Evolutionary conservation across 768 basidiomycete genomes (phyloP).

Genomic region (Boletus fagicola): DNA sequence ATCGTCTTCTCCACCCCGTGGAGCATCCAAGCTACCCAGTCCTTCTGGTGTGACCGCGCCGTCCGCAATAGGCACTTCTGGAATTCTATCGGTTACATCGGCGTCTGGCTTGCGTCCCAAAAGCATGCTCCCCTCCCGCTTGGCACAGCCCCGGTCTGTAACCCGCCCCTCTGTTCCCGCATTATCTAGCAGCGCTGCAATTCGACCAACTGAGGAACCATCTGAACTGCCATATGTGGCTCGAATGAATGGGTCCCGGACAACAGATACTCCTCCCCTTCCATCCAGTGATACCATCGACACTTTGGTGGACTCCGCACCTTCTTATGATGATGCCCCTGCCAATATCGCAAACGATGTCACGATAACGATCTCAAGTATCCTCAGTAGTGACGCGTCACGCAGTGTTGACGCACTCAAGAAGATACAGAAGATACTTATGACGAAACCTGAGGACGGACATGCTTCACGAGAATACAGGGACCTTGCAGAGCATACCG

Average conservation of each 20-base stretch:
- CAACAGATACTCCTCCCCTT: constrained; percentile 13
- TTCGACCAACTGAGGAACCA: constrained; percentile 25
- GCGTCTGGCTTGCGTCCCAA: constrained; percentile 52
- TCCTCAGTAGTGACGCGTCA: constrained; percentile 81
- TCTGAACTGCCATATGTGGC: constrained; percentile 33
- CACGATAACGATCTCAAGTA: constrained; percentile 81
- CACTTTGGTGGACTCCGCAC: constrained; percentile 33
- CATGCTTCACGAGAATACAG: constrained; percentile 67
- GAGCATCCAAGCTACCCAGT: constrained; percentile 43
- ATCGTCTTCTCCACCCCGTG: constrained; percentile 49
- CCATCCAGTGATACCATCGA: constrained; percentile 32
- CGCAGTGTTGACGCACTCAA: constrained; percentile 93
- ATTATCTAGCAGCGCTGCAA: constrained; percentile 24
- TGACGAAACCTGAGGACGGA: constrained; percentile 71
- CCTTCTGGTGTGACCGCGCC: constrained; percentile 14
- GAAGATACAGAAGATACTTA: constrained; percentile 83
- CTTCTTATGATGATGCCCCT: constrained; percentile 24
- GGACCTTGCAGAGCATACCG: constrained; percentile 74
- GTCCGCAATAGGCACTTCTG: constrained; percentile 14
- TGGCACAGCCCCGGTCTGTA: constrained; percentile 59
- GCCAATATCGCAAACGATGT: constrained; percentile 51
- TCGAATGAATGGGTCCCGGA: constrained; percentile 17
- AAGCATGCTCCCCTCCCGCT: constrained; percentile 70
- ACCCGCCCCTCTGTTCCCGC: constrained; percentile 32
- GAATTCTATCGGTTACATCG: constrained; percentile 35